Base-by-base conservation (phyloP, 192 early-diverging fungal species). In the Coemansia sp. region DNA sequence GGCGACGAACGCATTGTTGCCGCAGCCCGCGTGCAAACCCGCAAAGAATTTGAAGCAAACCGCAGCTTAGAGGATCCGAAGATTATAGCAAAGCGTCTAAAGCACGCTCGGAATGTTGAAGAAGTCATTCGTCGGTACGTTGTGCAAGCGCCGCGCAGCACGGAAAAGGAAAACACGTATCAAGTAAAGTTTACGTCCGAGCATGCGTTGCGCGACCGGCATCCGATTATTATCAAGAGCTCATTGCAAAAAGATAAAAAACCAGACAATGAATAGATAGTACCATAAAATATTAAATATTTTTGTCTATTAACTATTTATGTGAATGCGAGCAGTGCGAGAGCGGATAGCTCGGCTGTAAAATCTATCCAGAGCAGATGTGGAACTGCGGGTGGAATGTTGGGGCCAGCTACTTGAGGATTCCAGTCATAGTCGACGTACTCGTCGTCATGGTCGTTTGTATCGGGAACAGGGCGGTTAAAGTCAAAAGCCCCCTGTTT, bases 141-240 rank as follows among this genome's bases (percentile, higher is more conserved):
- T 0, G 78, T 81, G 10, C 78, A 81, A 59, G 78, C 66, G 2
- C 68, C 72, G 22, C 68, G 66, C 22, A 69, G 47, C 64, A 54
- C 60, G 3, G 54, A 66, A 6, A 65, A 68, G 50, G 59, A 67
- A 0, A 66, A 71, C 65, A 74, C 72, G 4, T 81, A 75, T 48
- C 50, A 65, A 4, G 59, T 81, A 12, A 60, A 50, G 23, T 74
- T 81, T 20, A 81, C 72, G 7, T 50, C 72, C 3, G 78, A 81
- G 21, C 71, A 74, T 44, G 78, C 71, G 5, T 52, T 81, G 34
- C 71, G 72, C 46, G 72, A 81, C 63, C 58, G 62, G 14, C 72
- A 71, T 36, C 78, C 78, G 37, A 74, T 74, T n/a, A 31, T 74
- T 3, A 65, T 81, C 48, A 81, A 73, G 54, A 73, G 71, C 36